These are phyloP conservation scores for Passiflora organensis DNA, from an alignment of 345 rosid species.

Conservation along the genomic window DNA sequence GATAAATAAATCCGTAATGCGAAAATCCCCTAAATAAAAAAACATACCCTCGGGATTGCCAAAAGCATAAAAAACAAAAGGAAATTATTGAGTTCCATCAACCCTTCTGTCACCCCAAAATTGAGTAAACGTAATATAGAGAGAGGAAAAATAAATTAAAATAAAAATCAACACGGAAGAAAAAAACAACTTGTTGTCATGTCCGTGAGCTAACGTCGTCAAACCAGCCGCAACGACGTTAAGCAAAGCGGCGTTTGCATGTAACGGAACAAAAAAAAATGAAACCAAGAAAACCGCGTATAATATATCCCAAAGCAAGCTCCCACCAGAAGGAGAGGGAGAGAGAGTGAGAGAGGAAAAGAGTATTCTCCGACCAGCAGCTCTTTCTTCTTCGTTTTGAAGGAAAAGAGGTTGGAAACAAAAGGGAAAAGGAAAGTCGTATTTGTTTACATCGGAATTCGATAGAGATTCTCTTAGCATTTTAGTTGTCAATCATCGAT, in stretches of 20 bases:
- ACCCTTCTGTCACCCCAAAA: slow-evolving; percentile 9
- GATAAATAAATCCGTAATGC: no score
- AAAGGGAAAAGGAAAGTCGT: not conserved
- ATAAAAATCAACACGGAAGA: not conserved
- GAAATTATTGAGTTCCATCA: slow-evolving; percentile 27
- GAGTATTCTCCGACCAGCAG: slow-evolving; percentile 14
- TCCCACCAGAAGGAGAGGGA: slow-evolving; percentile 17
- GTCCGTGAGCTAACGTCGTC: slow-evolving; percentile 38
- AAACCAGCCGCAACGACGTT: slow-evolving; percentile 41
- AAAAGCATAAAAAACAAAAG: slow-evolving; percentile 10
- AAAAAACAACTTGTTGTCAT: not conserved
- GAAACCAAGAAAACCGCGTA: slow-evolving; percentile 19
- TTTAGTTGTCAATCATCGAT: not conserved
- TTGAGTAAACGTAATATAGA: not conserved
- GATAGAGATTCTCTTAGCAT: slow-evolving; percentile 28
- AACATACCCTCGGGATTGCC: slow-evolving; percentile 32
- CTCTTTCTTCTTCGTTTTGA: slow-evolving; percentile 13
- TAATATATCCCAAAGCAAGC: slow-evolving; percentile 32
- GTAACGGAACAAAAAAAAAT: slow-evolving; percentile 3
- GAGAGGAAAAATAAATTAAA: not conserved
- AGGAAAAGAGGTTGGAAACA: not conserved
- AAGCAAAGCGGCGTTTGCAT: slow-evolving; percentile 28
- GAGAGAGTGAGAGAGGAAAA: slow-evolving; percentile 15
- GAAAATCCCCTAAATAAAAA: not conserved
- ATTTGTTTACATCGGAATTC: slow-evolving; percentile 11